Evolutionary conservation across 768 basidiomycete species (phyloP).

Genomic region (Naganishia randhawae): DNA sequence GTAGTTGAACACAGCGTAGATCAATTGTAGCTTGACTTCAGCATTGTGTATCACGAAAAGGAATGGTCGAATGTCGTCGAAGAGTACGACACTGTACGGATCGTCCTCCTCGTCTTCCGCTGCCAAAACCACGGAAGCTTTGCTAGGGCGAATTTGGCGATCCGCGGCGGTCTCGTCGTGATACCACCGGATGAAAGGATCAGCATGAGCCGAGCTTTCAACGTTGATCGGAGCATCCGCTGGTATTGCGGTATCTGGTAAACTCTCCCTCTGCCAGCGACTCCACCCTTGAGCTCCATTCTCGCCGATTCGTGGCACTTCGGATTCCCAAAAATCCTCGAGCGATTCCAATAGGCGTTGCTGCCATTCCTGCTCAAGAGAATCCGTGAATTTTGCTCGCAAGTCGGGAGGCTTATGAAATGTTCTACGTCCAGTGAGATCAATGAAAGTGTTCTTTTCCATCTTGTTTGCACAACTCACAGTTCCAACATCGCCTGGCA

Average conservation of each 20-base stretch:
- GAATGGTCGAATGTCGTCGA: slow-evolving; percentile 49
- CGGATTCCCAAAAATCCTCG: slow-evolving; percentile 52
- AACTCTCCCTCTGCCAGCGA: not conserved
- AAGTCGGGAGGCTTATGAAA: slow-evolving; percentile 45
- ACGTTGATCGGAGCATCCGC: slow-evolving; percentile 15
- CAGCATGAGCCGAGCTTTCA: slow-evolving; percentile 15
- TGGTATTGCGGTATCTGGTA: not conserved
- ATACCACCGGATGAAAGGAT: slow-evolving; percentile 47
- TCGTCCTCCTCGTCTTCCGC: slow-evolving; percentile 50
- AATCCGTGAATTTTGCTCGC: not conserved
- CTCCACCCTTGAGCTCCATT: slow-evolving; percentile 47
- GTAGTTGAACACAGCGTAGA: slow-evolving; percentile 51
- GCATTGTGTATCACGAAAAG: slow-evolving; percentile 46
- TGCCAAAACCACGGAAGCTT: slow-evolving; percentile 35
- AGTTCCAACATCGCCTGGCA: slow-evolving; percentile 53
- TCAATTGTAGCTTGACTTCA: slow-evolving; percentile 46
- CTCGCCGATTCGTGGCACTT: slow-evolving; percentile 51
- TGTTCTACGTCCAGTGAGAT: not conserved
- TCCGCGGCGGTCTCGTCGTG: slow-evolving; percentile 38
- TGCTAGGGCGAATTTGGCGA: slow-evolving; percentile 32
- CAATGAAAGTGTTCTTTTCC: not conserved
- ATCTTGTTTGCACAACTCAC: slow-evolving; percentile 31
- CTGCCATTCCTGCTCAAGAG: not conserved
- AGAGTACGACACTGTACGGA: slow-evolving; percentile 51
- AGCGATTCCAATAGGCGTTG: slow-evolving; percentile 37